phyloP scores from a whole-genome alignment of 192 early-diverging fungal species.

The Dimargaris xerosporica region DNA sequence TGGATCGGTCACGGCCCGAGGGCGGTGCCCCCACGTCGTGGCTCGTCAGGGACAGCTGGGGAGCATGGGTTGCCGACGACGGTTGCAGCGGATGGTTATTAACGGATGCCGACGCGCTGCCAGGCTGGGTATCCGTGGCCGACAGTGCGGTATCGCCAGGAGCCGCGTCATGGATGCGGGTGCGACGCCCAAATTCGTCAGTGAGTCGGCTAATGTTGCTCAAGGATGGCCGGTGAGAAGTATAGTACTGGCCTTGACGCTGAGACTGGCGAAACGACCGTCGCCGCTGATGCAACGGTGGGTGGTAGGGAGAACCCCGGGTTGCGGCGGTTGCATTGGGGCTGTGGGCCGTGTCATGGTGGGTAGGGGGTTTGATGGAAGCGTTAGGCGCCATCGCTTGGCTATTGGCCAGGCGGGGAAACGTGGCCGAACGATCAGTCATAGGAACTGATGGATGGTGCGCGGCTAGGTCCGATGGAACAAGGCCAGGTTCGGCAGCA shows the following conservation, averaged over 20 bases:
- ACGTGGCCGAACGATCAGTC: not conserved
- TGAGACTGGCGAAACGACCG: not conserved
- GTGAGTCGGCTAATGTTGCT: not conserved
- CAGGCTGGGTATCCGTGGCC: no score
- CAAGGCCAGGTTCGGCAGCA: not conserved
- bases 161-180: not conserved
- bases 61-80: no score
- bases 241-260: not conserved
- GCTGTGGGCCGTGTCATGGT: not conserved
- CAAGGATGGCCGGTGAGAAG: not conserved
- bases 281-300: not conserved
- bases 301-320: not conserved
- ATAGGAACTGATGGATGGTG: not conserved
- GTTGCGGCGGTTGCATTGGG: not conserved
- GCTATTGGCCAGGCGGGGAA: not conserved
- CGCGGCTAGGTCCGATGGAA: no score
- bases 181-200: slow-evolving; percentile 3
- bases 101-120: no score
- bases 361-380: not conserved
- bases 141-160: no score
- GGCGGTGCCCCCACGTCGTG: no score
- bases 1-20: no score
- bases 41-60: no score
- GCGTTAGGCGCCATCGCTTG: not conserved
- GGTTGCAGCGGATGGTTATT: no score